Base-by-base conservation (phyloP, 345 rosid species). In the Laguncularia racemosa region DNA sequence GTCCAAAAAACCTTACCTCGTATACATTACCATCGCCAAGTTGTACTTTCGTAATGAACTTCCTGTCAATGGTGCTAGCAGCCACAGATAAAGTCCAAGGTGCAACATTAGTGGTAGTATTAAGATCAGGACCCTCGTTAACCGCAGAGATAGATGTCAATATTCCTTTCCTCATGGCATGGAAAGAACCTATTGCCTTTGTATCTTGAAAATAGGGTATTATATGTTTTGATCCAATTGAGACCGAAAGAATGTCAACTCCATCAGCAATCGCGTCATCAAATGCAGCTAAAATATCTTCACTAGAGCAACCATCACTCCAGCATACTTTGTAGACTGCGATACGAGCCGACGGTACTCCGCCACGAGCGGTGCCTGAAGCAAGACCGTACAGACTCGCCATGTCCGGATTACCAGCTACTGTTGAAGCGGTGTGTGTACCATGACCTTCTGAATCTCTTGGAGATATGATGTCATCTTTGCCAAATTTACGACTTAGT, bases 211-310 rank as follows among this genome's bases (percentile, higher is more conserved):
- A 62, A 40, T 63, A 67, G 18, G 52, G 46, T 2, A 4, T 0
- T 1, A 65, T 26, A 0, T 0, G 0, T 0, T 0, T 0, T 2
- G 20, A 21, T 8, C 71, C 76, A 6, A 72, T 43, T 0, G 76
- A 62, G 9, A 72, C 9, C 12, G 72, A 64, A 48, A 72, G 58
- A 6, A 64, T 40, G 55, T 62, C 65, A 1, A 69, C 71, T 16
- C 77, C 76, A 20, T 71, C 76, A 0, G 69, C 71, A 13, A 77
- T 70, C 2, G 82, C 82, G 52, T 80, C 80, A 19, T 80, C 82
- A 50, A 67, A 77, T 8, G 70, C 74, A 0, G 76, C 74, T 2
- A 77, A 63, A 18, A 77, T 77, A 40, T 58, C 81, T 7, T 68
- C 69, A 4, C 3, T 9, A 7, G 14, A n/a, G 46, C 81, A 77